phyloP scores from a whole-genome alignment of 805 yeast species.

The Saturnispora hagleri region DNA sequence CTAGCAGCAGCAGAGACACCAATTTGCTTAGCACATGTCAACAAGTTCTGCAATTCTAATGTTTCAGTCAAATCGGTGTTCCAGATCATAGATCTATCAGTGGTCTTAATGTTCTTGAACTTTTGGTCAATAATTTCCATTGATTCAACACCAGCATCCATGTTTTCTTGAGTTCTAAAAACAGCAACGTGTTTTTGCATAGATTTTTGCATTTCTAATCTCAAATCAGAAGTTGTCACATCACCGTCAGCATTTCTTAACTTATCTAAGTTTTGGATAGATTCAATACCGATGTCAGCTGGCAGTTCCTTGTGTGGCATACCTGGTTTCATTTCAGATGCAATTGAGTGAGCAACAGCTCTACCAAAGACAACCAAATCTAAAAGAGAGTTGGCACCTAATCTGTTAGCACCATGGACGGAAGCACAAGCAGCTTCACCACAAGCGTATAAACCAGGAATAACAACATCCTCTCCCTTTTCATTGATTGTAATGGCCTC shows the following conservation, averaged over 20 bases:
- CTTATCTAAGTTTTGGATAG: slow-evolving; percentile 83
- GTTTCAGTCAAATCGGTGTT: slow-evolving; percentile 95
- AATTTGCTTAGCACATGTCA: slow-evolving; percentile 95
- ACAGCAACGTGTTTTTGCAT: slow-evolving; percentile 98
- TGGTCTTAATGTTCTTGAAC: slow-evolving; percentile 69
- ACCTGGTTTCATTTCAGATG: slow-evolving; percentile 80
- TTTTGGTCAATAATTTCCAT: slow-evolving; percentile 68
- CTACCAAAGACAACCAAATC: slow-evolving; percentile 97
- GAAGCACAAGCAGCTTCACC: slow-evolving; percentile 99
- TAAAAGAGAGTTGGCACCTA: slow-evolving; percentile 95
- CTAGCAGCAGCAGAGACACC: slow-evolving; percentile 92
- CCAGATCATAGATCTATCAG: slow-evolving; percentile 98
- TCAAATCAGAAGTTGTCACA: slow-evolving; percentile 75
- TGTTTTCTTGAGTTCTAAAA: slow-evolving; percentile 85
- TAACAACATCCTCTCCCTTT: slow-evolving; percentile 81
- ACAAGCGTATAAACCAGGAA: slow-evolving; percentile 91
- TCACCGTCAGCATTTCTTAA: slow-evolving; percentile 81
- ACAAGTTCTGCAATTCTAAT: slow-evolving; percentile 88
- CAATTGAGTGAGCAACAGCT: slow-evolving; percentile 90
- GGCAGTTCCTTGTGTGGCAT: slow-evolving; percentile 76
- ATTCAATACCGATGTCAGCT: slow-evolving; percentile 79
- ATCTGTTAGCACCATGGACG: slow-evolving; percentile 98
- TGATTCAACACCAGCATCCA: slow-evolving; percentile 83
- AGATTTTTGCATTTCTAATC: slow-evolving; percentile 86
- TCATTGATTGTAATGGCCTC: slow-evolving; percentile 80